phyloP scores from a whole-genome alignment of 2,329 filamentous ascomycete species.

The Alternaria brassicicola region DNA sequence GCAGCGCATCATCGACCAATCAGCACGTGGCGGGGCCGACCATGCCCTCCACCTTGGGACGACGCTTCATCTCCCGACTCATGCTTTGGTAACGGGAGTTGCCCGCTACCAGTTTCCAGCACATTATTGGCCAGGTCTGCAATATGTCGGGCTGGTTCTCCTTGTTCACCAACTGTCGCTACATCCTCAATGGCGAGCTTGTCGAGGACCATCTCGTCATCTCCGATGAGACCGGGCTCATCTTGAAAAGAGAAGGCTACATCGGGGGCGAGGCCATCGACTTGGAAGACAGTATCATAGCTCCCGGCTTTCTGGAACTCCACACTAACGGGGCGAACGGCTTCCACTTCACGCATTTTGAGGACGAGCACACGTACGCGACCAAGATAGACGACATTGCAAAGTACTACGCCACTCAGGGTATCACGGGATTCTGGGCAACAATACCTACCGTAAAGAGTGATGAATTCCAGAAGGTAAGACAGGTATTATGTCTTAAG shows the following conservation, averaged over 20 bases:
- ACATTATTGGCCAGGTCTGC: constrained; percentile 4
- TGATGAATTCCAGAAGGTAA: constrained; percentile 54
- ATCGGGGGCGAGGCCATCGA: constrained; percentile 56
- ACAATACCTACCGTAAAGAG: constrained; percentile 59
- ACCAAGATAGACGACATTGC: constrained; percentile 56
- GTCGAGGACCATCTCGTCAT: constrained; percentile 54
- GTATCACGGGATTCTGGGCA: constrained; percentile 61
- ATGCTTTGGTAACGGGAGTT: constrained; percentile 1
- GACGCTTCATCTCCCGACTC: constrained; percentile 7
- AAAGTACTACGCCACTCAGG: constrained; percentile 56
- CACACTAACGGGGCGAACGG: constrained; percentile 62
- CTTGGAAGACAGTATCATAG: constrained; percentile 57
- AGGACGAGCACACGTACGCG: constrained; percentile 51
- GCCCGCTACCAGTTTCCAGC: constrained; percentile 10
- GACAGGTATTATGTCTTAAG: neutral
- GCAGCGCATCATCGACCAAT: constrained; percentile 15
- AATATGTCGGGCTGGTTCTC: constrained; percentile 53
- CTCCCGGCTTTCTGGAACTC: constrained; percentile 62
- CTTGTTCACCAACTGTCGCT: constrained; percentile 54
- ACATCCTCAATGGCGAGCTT: constrained; percentile 52
- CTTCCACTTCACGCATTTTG: constrained; percentile 61
- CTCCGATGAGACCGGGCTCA: constrained; percentile 53
- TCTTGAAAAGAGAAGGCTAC: constrained; percentile 52
- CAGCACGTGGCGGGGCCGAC: constrained; percentile 11
- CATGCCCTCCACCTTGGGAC: constrained; percentile 13